A percentile compares a stretch with the other conserved stretches of the same genome.
Conservation (phyloP, 2,329 filamentous ascomycete genomes). For the Diaporthe aspalathi region DNA sequence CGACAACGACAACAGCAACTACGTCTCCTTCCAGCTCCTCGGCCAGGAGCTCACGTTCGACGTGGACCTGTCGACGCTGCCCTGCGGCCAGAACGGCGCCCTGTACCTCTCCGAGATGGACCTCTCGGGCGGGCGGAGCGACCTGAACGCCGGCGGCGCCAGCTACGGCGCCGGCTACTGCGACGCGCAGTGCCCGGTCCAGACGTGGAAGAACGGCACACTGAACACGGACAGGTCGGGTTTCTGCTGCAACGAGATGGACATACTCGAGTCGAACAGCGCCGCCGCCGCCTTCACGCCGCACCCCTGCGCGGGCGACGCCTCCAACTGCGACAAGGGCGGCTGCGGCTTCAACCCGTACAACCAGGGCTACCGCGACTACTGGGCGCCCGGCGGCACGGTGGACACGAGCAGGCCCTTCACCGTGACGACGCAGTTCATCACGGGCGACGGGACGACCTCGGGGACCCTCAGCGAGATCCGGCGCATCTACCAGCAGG, state of each 20-base stretch:
- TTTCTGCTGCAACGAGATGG: conserved; percentile 62
- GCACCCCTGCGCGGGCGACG: conserved; percentile 62
- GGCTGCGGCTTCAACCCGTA: conserved; percentile 63
- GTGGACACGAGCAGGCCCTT: conserved; percentile 59
- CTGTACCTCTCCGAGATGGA: conserved; percentile 51
- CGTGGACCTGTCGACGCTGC: conserved; percentile 70
- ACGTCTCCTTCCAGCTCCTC: conserved; percentile 62
- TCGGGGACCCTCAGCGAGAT: conserved; percentile 57
- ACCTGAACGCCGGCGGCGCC: conserved; percentile 51
- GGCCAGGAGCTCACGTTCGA: conserved; percentile 73
- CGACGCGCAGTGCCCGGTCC: conserved; percentile 51
- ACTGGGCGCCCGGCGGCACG: conserved; percentile 46
- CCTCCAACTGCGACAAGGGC: conserved; percentile 60
- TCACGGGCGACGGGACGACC: conserved; percentile 47
- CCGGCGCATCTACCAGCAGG: conserved; percentile 59
- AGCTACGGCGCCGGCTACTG: conserved; percentile 62
- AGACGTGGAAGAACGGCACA: conserved; percentile 54
- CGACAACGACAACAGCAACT: conserved; percentile 33
- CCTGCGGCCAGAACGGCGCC: conserved; percentile 72
- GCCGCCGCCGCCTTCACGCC: conserved; percentile 67
- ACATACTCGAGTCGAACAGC: conserved; percentile 68
- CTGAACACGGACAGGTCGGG: conserved; percentile 57
- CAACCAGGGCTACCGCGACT: conserved; percentile 43
- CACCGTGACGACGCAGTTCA: conserved; percentile 59
- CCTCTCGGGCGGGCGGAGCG: conserved; percentile 63